Evolutionary conservation across 2,329 filamentous ascomycete species (phyloP).

Genomic region (Aureobasidium sp.): DNA sequence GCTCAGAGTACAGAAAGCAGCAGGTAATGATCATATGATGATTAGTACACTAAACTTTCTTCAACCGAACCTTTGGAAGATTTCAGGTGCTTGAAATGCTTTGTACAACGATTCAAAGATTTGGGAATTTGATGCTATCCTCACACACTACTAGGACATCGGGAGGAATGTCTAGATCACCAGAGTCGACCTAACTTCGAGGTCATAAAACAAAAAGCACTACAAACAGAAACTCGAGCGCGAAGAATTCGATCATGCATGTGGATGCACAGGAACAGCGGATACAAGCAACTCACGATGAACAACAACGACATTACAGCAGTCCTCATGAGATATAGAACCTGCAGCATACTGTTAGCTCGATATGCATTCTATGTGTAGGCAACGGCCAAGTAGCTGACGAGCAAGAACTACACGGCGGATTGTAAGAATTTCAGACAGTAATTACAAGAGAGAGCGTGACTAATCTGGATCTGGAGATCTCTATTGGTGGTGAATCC

Average conservation of each 20-base stretch:
- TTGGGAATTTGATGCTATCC: neutral
- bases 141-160: neutral
- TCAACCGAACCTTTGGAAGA: neutral
- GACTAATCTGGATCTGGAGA: neutral
- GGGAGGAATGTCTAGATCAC: neutral
- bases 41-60: conserved; percentile 5
- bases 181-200: conserved; percentile 1
- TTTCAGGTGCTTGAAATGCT: neutral
- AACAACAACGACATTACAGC: too few relatives aligned
- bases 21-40: neutral
- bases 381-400: neutral
- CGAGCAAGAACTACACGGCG: neutral
- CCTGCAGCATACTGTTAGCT: neutral
- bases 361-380: neutral
- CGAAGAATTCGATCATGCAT: neutral
- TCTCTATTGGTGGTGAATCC: conserved; percentile 9
- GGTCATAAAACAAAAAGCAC: conserved; percentile 3
- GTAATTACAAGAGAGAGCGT: neutral
- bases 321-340: neutral
- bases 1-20: conserved; percentile 1
- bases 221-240: neutral
- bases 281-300: neutral
- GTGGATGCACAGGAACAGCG: neutral
- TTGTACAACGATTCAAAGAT: conserved; percentile 2
- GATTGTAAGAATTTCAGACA: too few relatives aligned